Evolutionary conservation across 345 rosid species (phyloP), one percentile per base, ranked within the genome.

Genomic region (Citrus unshiu): DNA sequence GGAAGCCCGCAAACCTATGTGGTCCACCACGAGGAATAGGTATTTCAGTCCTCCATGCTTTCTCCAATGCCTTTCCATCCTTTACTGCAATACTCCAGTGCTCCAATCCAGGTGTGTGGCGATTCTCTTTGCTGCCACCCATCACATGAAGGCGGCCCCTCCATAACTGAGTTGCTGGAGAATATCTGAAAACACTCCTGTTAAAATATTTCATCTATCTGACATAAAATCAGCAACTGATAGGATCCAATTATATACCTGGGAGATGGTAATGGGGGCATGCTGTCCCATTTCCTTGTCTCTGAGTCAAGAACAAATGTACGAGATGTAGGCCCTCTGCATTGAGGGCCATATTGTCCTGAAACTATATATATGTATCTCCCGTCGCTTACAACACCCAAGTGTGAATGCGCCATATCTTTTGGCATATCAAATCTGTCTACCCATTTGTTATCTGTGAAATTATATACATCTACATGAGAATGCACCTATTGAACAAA

Each of bases 1-100:
- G 65, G 64, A 62, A 78, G 64, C 24, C 3, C 24, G n/a, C 18
- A 79, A 27, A 95, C 97, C 95, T 90, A 83, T 95, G 98, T 3
- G 98, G 98, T 76, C 98, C 98, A 65, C 98, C 98, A 54, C 92
- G 90, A 39, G 98, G 98, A 70, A 95, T 91, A 2, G 90, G 94
- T 24, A 88, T 76, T 85, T 93, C 95, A 21, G 76, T 77, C 9
- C 78, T 82, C 98, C 98, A 95, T 39, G 85, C 65, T 72, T 87
- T 84, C 59, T 92, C 97, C 22, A 90, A 72, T 39, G 90, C 89
- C 80, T 85, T 87, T 40, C 98, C 98, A 79, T 92, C 86, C 83
- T 89, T 91, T 0, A 92, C 93, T 71, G 91, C 95, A 62, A 93
- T 86, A 66, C 97, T 95, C 98, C 97, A 95, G 79, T 95, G 98